These are phyloP conservation scores for Teunomyces barrocoloradensis DNA, from an alignment of 805 yeast species.

Conservation along the genomic window DNA sequence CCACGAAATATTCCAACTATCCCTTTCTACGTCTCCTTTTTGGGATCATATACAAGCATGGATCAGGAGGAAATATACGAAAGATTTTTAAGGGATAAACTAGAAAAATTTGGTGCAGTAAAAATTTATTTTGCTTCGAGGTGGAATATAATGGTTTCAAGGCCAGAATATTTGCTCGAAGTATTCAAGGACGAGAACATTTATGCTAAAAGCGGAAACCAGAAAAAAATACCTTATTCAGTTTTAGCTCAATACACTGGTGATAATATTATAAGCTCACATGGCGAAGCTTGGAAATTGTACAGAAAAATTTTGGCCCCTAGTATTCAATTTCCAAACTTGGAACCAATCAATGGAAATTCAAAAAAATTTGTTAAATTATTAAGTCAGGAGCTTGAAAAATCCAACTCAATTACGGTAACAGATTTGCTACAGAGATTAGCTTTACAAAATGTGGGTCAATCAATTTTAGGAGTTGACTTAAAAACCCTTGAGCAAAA, in stretches of 20 bases:
- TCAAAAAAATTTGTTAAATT: constrained; percentile 13
- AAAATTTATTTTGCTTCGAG: constrained; percentile 59
- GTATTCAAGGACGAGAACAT: constrained; percentile 48
- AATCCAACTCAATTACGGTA: constrained; percentile 18
- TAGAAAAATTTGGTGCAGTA: constrained; percentile 56
- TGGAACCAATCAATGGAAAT: constrained; percentile 37
- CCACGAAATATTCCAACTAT: constrained; percentile 57
- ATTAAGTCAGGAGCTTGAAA: not conserved
- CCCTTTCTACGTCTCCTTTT: constrained; percentile 57
- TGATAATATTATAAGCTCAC: constrained; percentile 59
- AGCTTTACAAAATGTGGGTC: constrained; percentile 49
- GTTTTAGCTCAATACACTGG: constrained; percentile 57
- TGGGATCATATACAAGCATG: constrained; percentile 40
- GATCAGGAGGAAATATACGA: constrained; percentile 51
- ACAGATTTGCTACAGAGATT: constrained; percentile 46
- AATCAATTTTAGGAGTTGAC: constrained; percentile 49
- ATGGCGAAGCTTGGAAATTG: constrained; percentile 49
- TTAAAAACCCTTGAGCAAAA: constrained; percentile 36
- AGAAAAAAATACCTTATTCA: constrained; percentile 54
- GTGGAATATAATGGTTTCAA: constrained; percentile 56
- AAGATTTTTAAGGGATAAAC: constrained; percentile 38
- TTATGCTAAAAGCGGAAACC: constrained; percentile 60
- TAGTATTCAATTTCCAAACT: constrained; percentile 51
- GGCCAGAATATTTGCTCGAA: constrained; percentile 45
- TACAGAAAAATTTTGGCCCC: constrained; percentile 46